Percentiles rank a stretch among this genome's conserved stretches.
Conservation (phyloP, 371 early-diverging fungal species). For the Mortierella sp. region DNA sequence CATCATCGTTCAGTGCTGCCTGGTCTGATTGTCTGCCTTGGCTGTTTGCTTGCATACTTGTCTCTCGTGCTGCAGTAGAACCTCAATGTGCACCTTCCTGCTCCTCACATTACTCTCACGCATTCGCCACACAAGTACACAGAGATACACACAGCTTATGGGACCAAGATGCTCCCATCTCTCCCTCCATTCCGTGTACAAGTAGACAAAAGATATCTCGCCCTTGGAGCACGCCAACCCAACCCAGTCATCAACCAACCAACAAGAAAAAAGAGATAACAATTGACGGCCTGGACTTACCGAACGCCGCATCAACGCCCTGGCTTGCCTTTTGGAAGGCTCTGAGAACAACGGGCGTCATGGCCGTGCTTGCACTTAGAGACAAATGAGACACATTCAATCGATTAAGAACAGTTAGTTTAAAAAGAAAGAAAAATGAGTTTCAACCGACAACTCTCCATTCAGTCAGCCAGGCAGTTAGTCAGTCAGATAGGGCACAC, state of each 20-base stretch:
- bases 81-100: slow-evolving; percentile 1
- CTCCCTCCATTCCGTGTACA: too few species aligned
- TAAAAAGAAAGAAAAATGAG: background rate
- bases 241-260: background rate
- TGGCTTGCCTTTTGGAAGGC: slow-evolving; percentile 49
- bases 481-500: background rate
- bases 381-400: slow-evolving; percentile 12
- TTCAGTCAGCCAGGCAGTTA: background rate
- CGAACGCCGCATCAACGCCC: slow-evolving; percentile 56
- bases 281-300: slow-evolving; percentile 24
- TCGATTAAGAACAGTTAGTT: background rate
- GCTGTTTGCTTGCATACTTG: background rate
- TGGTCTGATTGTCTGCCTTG: background rate
- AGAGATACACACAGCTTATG: slow-evolving; percentile 20
- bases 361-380: slow-evolving; percentile 52
- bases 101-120: background rate
- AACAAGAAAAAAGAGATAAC: background rate
- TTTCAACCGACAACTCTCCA: background rate
- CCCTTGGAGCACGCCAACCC: background rate
- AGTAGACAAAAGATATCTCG: background rate
- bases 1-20: background rate
- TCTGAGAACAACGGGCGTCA: slow-evolving; percentile 50
- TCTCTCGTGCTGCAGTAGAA: slow-evolving; percentile 6
- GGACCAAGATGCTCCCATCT: slow-evolving; percentile 11
- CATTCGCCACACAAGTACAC: background rate